These are phyloP conservation scores for Colletotrichum musae DNA, from an alignment of 2,329 filamentous ascomycete species.

Conservation along the genomic window DNA sequence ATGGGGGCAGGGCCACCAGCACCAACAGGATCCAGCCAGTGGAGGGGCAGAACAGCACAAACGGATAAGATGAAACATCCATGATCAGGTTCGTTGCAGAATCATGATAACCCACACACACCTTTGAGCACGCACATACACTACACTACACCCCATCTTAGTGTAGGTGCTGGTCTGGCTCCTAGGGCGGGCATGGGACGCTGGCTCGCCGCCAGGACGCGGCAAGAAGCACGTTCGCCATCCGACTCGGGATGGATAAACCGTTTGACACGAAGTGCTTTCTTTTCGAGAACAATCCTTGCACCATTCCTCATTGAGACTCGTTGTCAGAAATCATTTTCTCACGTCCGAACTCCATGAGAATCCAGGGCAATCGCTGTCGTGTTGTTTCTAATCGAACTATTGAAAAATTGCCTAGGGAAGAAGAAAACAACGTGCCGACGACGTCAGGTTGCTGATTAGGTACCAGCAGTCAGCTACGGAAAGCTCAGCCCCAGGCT, in stretches of 20 bases:
- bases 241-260: slow-evolving; percentile 37
- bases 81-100: slow-evolving; percentile 42
- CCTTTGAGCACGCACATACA: slow-evolving; percentile 14
- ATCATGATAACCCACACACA: slow-evolving; percentile 39
- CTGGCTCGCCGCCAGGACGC: slow-evolving; percentile 30
- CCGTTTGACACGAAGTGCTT: slow-evolving; percentile 24
- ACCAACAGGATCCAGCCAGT: slow-evolving; percentile 22
- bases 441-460: background rate
- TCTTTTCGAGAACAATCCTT: slow-evolving; percentile 34
- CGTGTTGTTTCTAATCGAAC: background rate
- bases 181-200: slow-evolving; percentile 33
- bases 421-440: background rate
- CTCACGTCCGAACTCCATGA: slow-evolving; percentile 29
- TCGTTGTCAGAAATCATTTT: slow-evolving; percentile 22
- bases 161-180: slow-evolving; percentile 12
- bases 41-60: slow-evolving; percentile 26
- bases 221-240: slow-evolving; percentile 31
- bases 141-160: slow-evolving; percentile 9
- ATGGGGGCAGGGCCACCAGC: slow-evolving; percentile 16
- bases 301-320: slow-evolving; percentile 1
- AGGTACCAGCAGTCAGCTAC: slow-evolving; percentile 4
- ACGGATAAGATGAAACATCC: slow-evolving; percentile 40
- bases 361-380: slow-evolving; percentile 1
- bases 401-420: background rate
- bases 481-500: slow-evolving; percentile 7